These are phyloP conservation scores for Neopestalotiopsis rosae DNA, from an alignment of 2,329 filamentous ascomycete genomes.

Conservation along the genomic window DNA sequence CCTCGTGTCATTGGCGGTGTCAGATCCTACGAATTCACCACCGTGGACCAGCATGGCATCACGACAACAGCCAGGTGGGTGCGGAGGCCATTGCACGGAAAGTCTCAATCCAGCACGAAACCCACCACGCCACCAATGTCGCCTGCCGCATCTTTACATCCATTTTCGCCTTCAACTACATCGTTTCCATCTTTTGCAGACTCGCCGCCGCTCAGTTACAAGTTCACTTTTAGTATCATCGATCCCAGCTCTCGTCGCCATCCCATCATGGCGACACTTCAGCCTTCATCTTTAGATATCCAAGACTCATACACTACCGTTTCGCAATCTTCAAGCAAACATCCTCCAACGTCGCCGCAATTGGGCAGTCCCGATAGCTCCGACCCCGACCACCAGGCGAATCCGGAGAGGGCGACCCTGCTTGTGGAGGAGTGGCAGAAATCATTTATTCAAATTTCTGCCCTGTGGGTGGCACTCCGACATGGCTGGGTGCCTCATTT, in stretches of 20 bases:
- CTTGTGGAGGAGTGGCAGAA: slow-evolving; percentile 50
- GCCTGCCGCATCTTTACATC: neutral
- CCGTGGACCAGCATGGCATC: slow-evolving; percentile 61
- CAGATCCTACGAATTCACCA: slow-evolving; percentile 68
- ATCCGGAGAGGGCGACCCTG: slow-evolving; percentile 38
- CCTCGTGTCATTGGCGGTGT: slow-evolving; percentile 52
- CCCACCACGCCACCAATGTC: slow-evolving; percentile 16
- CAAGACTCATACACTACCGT: slow-evolving; percentile 70
- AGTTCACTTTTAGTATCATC: slow-evolving; percentile 80
- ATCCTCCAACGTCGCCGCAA: slow-evolving; percentile 49
- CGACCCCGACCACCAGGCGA: slow-evolving; percentile 21
- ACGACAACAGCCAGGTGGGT: slow-evolving; percentile 74
- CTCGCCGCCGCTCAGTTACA: slow-evolving; percentile 46
- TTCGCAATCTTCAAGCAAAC: slow-evolving; percentile 52
- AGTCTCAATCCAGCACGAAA: slow-evolving; percentile 31
- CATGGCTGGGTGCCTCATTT: slow-evolving; percentile 48
- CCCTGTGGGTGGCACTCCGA: slow-evolving; percentile 56
- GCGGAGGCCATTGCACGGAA: slow-evolving; percentile 45
- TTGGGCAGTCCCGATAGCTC: slow-evolving; percentile 24
- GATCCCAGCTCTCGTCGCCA: slow-evolving; percentile 72
- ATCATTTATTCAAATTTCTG: slow-evolving; percentile 56
- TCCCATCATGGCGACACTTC: slow-evolving; percentile 75
- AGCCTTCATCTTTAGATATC: slow-evolving; percentile 68
- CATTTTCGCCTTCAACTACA: slow-evolving; percentile 18
- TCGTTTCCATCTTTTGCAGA: slow-evolving; percentile 23